phyloP scores from a whole-genome alignment of 495 filamentous ascomycete species.

The Xylaria palmicola region DNA sequence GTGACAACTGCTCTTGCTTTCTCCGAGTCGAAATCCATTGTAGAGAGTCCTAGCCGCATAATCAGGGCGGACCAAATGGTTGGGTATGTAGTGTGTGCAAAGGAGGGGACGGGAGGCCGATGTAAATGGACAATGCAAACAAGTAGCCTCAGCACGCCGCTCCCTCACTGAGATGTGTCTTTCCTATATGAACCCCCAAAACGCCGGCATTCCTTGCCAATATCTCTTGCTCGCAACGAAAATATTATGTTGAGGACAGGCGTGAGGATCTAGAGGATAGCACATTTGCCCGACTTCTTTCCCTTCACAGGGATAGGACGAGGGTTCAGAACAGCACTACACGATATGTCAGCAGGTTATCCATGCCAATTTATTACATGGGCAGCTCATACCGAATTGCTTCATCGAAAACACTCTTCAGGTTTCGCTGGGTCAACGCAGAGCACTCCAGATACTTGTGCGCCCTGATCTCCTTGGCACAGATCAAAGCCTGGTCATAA shows the following conservation, averaged over 20 bases:
- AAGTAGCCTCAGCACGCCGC: slow-evolving; percentile 29
- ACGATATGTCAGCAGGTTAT: slow-evolving; percentile 16
- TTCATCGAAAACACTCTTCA: slow-evolving; percentile 98
- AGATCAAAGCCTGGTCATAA: slow-evolving; percentile 80
- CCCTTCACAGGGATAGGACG: slow-evolving; percentile 62
- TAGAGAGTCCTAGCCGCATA: background rate
- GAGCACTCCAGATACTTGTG: slow-evolving; percentile 97
- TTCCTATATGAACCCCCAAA: slow-evolving; percentile 37
- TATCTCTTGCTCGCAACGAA: slow-evolving; percentile 25
- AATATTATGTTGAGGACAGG: slow-evolving; percentile 19
- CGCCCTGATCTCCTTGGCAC: slow-evolving; percentile 89
- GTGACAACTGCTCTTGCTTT: slow-evolving; percentile 16
- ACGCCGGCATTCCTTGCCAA: slow-evolving; percentile 31
- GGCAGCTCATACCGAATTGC: slow-evolving; percentile 72
- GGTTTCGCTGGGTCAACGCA: slow-evolving; percentile 89
- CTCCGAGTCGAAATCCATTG: background rate
- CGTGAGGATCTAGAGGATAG: slow-evolving; percentile 59
- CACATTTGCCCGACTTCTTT: slow-evolving; percentile 64
- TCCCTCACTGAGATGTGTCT: slow-evolving; percentile 26
- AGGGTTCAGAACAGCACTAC: slow-evolving; percentile 80
- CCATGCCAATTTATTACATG: background rate
- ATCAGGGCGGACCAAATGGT: slow-evolving; percentile 19
- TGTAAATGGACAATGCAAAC: slow-evolving; percentile 26
- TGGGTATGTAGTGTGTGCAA: slow-evolving; percentile 31
- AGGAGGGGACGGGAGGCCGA: slow-evolving; percentile 33